Base-by-base conservation (phyloP, 108 stramenopile genomes). In the Thalassiosira profunda region DNA sequence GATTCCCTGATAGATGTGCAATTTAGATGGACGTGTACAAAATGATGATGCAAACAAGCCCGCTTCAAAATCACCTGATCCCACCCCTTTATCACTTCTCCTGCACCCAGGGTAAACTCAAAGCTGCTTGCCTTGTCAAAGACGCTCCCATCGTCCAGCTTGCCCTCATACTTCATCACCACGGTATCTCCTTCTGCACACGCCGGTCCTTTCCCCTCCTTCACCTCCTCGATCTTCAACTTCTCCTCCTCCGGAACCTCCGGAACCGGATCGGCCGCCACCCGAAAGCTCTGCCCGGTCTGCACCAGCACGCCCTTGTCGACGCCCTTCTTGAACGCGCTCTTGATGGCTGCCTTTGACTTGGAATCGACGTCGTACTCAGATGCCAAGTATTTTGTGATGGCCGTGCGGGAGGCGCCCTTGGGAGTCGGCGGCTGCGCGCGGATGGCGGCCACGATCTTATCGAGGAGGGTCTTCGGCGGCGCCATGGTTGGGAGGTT, bases 71-170 rank as follows among this genome's bases (percentile, higher is more conserved):
- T n/a, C n/a, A n/a, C n/a, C n/a, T 81, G 62, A 76, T 98, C 98
- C 98, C 89, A 92, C 1, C 87, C 97, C 47, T 91, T 89, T 30
- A 96, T 96, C 23, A 96, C 95, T 21, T 96, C 95, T 1, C 95
- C 92, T 0, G 70, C 84, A 4, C 95, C 95, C 46, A 96, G 64
- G 1, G 51, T 37, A 67, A 96, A 96, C 14, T 64, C 72, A 71
- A 96, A 95, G 6, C 40, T 71, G 6, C 65, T 75, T 3, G 86
- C 81, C 23, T 70, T 49, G 60, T 96, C 94, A 72, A 93, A 96
- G 4, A 65, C 48, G 28, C 61, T 71, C 1, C 86, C 80, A 68
- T 93, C 77, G 28, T 87, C 81, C 46, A 96, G 62, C 55, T 76
- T 89, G 11, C 94, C 94, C 35, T 63, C 67, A 56, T 96, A 96